Percentiles rank a stretch among this genome's conserved stretches.
Conservation (phyloP, 371 early-diverging fungal species). For the Mortierella sp. region DNA sequence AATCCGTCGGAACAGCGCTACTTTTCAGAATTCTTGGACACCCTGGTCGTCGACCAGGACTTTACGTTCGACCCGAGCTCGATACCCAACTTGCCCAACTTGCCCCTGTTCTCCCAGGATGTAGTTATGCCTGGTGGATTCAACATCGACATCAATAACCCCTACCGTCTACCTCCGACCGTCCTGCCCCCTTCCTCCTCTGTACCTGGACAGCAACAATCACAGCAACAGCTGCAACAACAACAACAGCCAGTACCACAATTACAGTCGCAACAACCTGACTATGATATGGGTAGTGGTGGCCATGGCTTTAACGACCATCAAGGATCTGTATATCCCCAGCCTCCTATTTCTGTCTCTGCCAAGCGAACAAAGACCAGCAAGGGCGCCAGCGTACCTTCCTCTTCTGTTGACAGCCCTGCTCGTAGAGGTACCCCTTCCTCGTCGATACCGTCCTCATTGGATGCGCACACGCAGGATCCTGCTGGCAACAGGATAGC, state of each 20-base stretch:
- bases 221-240: not conserved
- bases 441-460: not conserved
- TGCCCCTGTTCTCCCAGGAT: conserved; percentile 33
- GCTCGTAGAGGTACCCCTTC: conserved; percentile 16
- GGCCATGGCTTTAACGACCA: not conserved
- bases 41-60: conserved; percentile 54
- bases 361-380: conserved; percentile 45
- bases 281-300: not conserved
- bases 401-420: not conserved
- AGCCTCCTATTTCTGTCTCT: conserved; percentile 10
- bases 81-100: conserved; percentile 56
- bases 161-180: not conserved
- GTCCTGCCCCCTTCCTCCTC: too few relatives aligned
- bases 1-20: conserved; percentile 55
- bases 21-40: conserved; percentile 55
- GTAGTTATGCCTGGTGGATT: not conserved
- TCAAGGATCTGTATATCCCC: conserved; percentile 6
- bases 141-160: not conserved
- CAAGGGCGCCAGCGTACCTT: conserved; percentile 16
- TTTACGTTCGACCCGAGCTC: conserved; percentile 52
- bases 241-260: conserved; percentile 12
- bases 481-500: conserved; percentile 21
- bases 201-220: not conserved
- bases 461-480: conserved; percentile 5
- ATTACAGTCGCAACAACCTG: not conserved